A percentile compares a stretch with the other conserved stretches of the same genome.
Evolutionary conservation across 768 basidiomycete species (phyloP).

Genomic region (Jaapia argillacea): DNA sequence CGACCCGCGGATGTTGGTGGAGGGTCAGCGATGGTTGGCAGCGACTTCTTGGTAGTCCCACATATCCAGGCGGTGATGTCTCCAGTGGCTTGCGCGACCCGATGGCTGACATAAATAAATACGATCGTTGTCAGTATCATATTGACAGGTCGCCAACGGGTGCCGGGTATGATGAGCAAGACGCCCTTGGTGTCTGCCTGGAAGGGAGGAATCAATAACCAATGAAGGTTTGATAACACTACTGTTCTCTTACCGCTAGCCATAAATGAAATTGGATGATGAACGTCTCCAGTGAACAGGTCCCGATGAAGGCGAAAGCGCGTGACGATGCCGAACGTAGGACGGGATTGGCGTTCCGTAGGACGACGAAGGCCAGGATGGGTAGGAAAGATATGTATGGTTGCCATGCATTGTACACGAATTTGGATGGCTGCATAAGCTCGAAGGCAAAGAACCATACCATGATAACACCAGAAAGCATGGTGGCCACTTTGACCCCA

Average conservation of each 20-base stretch:
- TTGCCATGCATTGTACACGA: constrained; percentile 80
- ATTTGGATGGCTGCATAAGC: constrained; percentile 66
- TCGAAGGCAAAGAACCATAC: constrained; percentile 83
- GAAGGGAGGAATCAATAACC: too few relatives aligned
- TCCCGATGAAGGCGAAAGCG: constrained; percentile 74
- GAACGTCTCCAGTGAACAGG: constrained; percentile 85
- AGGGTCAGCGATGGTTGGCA: constrained; percentile 14
- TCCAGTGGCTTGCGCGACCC: constrained; percentile 65
- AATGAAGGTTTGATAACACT: too few relatives aligned
- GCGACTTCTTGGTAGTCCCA: constrained; percentile 18
- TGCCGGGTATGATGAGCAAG: constrained; percentile 69
- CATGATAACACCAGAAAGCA: constrained; percentile 40
- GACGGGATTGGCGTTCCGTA: constrained; percentile 67
- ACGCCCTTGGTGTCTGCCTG: constrained; percentile 79
- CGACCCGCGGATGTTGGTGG: constrained; percentile 3
- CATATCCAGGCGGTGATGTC: constrained; percentile 57
- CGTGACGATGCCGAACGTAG: constrained; percentile 63
- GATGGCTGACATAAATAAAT: constrained; percentile 76
- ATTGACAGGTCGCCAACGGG: constrained; percentile 65
- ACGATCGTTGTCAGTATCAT: constrained; percentile 63
- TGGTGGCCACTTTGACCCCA: constrained; percentile 36
- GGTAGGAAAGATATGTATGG: constrained; percentile 76
- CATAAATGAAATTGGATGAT: constrained; percentile 86
- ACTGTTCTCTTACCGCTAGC: too few relatives aligned
- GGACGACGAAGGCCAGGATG: constrained; percentile 59